Base-by-base conservation (phyloP, 2,329 filamentous ascomycete species). In the Colletotrichum tofieldiae region DNA sequence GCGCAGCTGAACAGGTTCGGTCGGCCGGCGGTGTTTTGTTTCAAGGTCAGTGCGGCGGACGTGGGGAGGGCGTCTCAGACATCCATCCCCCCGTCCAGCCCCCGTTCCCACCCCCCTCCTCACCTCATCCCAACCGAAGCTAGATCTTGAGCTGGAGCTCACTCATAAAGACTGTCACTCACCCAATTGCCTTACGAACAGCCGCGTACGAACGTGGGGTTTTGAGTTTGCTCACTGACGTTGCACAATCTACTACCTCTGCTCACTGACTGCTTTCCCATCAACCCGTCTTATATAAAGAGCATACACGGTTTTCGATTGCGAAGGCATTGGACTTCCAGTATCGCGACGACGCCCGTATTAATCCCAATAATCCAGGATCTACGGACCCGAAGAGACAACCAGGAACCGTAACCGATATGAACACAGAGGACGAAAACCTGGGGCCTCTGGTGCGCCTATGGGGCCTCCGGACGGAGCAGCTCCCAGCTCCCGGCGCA, bases 401-500 rank as follows among this genome's bases (percentile, higher is more conserved):
- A 29, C 26, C 32, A 29, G 41, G 8, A 39, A 6, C 32, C 59
- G 37, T 18, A 58, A 4, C 23, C 60, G 47, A 32, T 29, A 67
- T 65, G 60, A 62, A 64, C 41, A 49, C 63, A n/a, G 61, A 70
- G 51, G 66, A 73, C 35, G 71, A 74, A 32, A 61, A 75, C 32
- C 76, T 84, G 20, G 86, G 88, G 1, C 87, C 86, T 67, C 81
- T 87, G 45, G 82, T 91, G 67, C 87, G 87, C 45, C 85, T 90
- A 65, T 85, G 86, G 82, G 89, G 89, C 63, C 79, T 91, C 32
- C 80, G 82, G 23, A 79, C 82, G 20, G 79, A 81, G 37, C 84
- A 88, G 71, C 83, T 91, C 1, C 89, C 88, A 1, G 65, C 81
- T 37, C 70, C 82, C 45, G 77, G 78, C 18, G 82, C 84, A 5